Conservation (phyloP, 139 green algal species). For the Microglena sp. region DNA sequence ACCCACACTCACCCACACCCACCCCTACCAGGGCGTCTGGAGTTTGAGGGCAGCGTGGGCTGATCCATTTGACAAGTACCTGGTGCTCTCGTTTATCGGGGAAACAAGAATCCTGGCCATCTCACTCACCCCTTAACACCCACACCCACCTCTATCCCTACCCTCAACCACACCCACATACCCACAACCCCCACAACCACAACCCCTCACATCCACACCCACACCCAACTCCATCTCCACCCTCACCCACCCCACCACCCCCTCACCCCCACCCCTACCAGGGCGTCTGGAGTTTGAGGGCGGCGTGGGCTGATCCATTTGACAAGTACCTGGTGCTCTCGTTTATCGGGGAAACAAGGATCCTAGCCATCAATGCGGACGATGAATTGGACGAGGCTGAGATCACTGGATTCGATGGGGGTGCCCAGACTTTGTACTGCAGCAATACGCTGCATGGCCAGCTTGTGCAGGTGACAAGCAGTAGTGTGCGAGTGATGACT, state of each 20-base stretch:
- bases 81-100: neutral
- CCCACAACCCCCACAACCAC: too few species aligned
- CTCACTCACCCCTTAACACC: too few species aligned
- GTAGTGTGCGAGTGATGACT: neutral
- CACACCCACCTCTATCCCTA: too few species aligned
- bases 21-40: too few species aligned
- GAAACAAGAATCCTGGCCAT: neutral
- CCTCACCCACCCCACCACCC: neutral
- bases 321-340: slow-evolving; percentile 88
- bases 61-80: too few species aligned
- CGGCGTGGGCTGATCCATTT: slow-evolving; percentile 39
- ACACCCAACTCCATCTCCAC: too few species aligned
- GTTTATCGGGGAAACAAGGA: slow-evolving; percentile 69
- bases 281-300: slow-evolving; percentile 83
- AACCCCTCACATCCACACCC: too few species aligned
- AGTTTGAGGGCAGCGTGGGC: too few species aligned
- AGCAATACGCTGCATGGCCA: slow-evolving; percentile 67
- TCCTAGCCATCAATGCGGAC: slow-evolving; percentile 75
- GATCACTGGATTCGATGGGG: slow-evolving; percentile 70
- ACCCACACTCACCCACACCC: too few species aligned
- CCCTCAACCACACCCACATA: too few species aligned
- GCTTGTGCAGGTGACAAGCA: slow-evolving; percentile 55
- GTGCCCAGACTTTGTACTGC: slow-evolving; percentile 75
- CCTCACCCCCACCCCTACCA: slow-evolving; percentile 12
- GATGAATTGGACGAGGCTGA: slow-evolving; percentile 75